Conservation (phyloP, 2,329 filamentous ascomycete genomes). For the Talaromyces piceae region DNA sequence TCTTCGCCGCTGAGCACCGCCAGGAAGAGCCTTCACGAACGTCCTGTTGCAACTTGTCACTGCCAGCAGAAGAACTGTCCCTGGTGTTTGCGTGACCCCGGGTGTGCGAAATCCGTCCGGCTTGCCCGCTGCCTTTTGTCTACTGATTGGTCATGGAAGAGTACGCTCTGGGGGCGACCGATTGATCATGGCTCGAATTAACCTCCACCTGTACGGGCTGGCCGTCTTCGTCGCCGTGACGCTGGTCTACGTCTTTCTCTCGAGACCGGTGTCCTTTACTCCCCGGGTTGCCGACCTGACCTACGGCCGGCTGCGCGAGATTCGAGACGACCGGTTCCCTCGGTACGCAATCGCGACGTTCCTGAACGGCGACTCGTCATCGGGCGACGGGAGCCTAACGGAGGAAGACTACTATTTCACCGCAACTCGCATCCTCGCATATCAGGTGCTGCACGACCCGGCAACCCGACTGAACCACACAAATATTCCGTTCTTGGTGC, state of each 20-base stretch:
- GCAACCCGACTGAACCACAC: conserved; percentile 24
- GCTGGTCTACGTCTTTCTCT: not conserved
- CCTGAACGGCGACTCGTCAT: conserved; percentile 23
- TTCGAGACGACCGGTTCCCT: not conserved
- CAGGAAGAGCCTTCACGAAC: too few relatives aligned
- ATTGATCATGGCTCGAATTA: not conserved
- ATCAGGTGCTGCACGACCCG: conserved; percentile 35
- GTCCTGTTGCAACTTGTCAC: too few relatives aligned
- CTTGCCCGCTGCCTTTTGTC: not conserved
- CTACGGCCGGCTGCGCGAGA: not conserved
- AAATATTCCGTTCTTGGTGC: conserved; percentile 32
- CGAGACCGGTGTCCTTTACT: not conserved
- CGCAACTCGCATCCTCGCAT: conserved; percentile 32
- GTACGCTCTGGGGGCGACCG: not conserved
- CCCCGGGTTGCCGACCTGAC: not conserved
- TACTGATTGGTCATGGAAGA: not conserved
- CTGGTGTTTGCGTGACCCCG: too few relatives aligned
- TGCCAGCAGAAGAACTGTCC: too few relatives aligned
- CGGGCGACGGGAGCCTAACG: conserved; percentile 14
- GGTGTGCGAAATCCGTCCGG: too few relatives aligned
- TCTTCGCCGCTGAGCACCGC: too few relatives aligned
- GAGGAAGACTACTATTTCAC: conserved; percentile 34
- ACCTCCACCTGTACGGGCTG: not conserved
- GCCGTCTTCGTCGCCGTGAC: not conserved
- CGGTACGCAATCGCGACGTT: conserved; percentile 26